These are phyloP conservation scores for Naganishia antarctica DNA, from an alignment of 768 basidiomycete species.

Conservation along the genomic window DNA sequence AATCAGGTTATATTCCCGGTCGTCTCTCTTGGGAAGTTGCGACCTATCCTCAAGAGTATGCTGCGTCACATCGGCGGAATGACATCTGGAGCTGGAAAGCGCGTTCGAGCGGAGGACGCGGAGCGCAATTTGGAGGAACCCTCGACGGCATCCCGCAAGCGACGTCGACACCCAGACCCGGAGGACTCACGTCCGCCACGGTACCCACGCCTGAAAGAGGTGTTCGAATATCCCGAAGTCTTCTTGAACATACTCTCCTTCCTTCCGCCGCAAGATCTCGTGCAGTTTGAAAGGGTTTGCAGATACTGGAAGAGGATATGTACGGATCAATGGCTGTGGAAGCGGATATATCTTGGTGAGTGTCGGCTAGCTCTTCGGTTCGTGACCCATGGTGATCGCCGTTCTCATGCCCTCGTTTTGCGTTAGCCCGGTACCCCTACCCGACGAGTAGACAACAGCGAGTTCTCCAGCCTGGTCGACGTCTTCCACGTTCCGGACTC, in stretches of 20 bases:
- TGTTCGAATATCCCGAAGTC: constrained; percentile 45
- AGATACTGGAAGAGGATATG: constrained; percentile 43
- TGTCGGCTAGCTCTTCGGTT: no score
- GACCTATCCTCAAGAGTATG: no score
- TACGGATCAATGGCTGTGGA: constrained; percentile 47
- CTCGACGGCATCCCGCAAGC: background rate
- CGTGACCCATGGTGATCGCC: background rate
- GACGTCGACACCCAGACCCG: background rate
- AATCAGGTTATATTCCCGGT: no score
- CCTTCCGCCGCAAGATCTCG: constrained; percentile 37
- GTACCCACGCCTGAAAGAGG: constrained; percentile 24
- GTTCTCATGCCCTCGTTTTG: background rate
- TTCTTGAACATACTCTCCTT: constrained; percentile 45
- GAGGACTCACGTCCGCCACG: background rate
- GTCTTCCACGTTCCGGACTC: no score
- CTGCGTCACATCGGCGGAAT: no score
- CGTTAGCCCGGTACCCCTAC: constrained; percentile 5
- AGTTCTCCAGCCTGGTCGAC: no score
- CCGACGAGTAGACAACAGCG: constrained; percentile 8
- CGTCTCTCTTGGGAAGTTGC: no score
- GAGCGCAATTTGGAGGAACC: no score
- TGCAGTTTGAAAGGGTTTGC: constrained; percentile 39
- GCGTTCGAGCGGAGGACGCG: no score
- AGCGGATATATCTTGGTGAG: constrained; percentile 44
- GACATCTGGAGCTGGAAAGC: no score